Conservation (phyloP, 352 stramenopile species). For the Peronospora destructor region DNA sequence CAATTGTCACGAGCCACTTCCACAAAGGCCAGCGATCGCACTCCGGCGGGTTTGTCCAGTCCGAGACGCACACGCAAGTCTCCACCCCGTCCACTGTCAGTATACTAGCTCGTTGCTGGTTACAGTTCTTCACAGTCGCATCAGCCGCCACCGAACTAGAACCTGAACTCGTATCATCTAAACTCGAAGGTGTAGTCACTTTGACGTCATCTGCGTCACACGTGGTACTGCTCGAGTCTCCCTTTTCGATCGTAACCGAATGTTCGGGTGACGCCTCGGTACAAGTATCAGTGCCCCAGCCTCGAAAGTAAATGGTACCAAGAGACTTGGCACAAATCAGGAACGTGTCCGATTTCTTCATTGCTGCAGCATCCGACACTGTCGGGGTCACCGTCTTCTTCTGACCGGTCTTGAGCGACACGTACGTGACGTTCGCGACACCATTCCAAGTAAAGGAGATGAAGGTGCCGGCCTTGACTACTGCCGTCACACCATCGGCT, state of each 20-base stretch:
- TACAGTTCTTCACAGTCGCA: conserved; percentile 39
- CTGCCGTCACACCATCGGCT: conserved; percentile 43
- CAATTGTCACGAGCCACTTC: conserved; percentile 56
- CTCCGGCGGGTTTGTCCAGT: conserved; percentile 50
- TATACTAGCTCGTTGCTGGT: conserved; percentile 45
- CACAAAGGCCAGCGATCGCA: conserved; percentile 47
- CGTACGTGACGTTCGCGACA: conserved; percentile 55
- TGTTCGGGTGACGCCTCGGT: conserved; percentile 42
- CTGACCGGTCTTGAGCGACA: conserved; percentile 49
- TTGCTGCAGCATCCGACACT: conserved; percentile 31
- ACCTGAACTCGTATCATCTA: conserved; percentile 4
- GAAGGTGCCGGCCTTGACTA: conserved; percentile 41
- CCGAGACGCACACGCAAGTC: conserved; percentile 51
- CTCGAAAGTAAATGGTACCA: conserved; percentile 52
- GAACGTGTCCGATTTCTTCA: conserved; percentile 36
- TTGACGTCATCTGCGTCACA: conserved; percentile 17
- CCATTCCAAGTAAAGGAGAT: conserved; percentile 48
- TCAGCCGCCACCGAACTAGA: conserved; percentile 16
- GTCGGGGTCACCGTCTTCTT: conserved; percentile 59
- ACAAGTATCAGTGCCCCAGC: conserved; percentile 51
- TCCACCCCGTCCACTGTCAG: conserved; percentile 30
- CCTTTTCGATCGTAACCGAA: conserved; percentile 35
- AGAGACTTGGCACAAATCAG: conserved; percentile 48
- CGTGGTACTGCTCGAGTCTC: conserved; percentile 23
- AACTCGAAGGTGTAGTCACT: conserved; percentile 6